A percentile compares a stretch with the other conserved stretches of the same genome.
Conservation (phyloP, 2,329 filamentous ascomycete species). For the Cordyceps tenuipes region DNA sequence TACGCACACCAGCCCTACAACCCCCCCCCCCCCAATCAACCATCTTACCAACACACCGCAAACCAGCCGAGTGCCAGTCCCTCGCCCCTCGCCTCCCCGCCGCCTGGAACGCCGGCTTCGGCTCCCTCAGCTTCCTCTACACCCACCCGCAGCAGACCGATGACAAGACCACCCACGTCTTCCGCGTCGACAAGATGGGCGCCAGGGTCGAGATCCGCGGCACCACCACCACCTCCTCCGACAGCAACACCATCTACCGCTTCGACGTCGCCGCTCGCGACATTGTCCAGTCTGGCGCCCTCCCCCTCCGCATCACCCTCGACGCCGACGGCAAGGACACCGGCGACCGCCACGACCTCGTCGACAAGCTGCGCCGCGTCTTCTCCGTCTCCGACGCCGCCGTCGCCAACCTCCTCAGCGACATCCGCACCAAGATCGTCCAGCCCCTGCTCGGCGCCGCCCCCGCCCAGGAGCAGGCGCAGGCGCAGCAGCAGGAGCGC, state of each 20-base stretch:
- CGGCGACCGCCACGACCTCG: conserved; percentile 38
- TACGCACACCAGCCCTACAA: conserved; percentile 26
- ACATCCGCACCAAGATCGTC: conserved; percentile 72
- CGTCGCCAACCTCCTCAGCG: conserved; percentile 56
- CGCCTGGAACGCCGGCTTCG: conserved; percentile 70
- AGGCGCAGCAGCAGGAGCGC: conserved; percentile 31
- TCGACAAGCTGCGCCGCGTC: conserved; percentile 44
- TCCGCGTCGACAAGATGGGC: conserved; percentile 76
- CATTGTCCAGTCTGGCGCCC: conserved; percentile 54
- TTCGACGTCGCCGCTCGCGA: conserved; percentile 67
- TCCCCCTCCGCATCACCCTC: conserved; percentile 49
- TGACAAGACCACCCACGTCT: conserved; percentile 45
- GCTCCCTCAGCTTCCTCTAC: conserved; percentile 76
- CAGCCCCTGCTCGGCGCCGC: conserved; percentile 58
- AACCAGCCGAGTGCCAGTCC: conserved; percentile 38
- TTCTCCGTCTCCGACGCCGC: conserved; percentile 70
- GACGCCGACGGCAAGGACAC: conserved; percentile 24
- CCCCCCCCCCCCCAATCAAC: too few species aligned
- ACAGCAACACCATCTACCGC: conserved; percentile 61
- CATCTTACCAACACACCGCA: neutral
- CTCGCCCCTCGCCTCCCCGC: conserved; percentile 57
- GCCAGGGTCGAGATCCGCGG: conserved; percentile 77
- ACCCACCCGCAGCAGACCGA: conserved; percentile 77
- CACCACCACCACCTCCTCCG: conserved; percentile 48
- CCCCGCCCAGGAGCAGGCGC: conserved; percentile 41